Evolutionary conservation across 345 rosid genomes (phyloP).

Genomic region (Conringia planisiliqua): DNA sequence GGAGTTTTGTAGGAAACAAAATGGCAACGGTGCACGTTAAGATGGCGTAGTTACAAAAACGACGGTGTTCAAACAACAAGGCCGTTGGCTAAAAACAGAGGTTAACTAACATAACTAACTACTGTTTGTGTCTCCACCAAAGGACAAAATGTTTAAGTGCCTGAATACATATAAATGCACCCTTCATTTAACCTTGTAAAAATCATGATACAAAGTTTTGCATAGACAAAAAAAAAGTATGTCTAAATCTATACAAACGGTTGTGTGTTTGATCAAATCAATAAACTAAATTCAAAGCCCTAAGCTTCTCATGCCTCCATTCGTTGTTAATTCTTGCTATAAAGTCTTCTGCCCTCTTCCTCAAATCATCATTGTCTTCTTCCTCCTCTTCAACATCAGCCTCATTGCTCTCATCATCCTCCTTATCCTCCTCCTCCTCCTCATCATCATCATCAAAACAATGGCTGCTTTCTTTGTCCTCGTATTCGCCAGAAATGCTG

Average conservation of each 20-base stretch:
- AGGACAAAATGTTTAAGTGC: no score
- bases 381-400: conserved; percentile 12
- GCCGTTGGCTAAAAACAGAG: conserved; percentile 13
- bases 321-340: conserved; percentile 50
- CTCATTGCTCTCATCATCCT: neutral
- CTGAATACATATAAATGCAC: neutral
- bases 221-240: neutral
- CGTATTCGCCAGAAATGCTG: neutral
- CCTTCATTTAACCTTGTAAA: neutral
- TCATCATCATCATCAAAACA: neutral
- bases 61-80: conserved; percentile 12
- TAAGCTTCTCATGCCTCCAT: conserved; percentile 54
- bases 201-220: neutral
- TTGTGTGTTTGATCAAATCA: neutral
- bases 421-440: neutral
- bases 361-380: conserved; percentile 45
- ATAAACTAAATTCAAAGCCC: conserved; percentile 22
- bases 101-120: conserved; percentile 6
- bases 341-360: conserved; percentile 58
- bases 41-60: conserved; percentile 23
- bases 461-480: neutral
- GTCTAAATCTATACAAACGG: neutral
- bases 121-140: neutral
- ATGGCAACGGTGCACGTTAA: conserved; percentile 8
- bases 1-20: neutral